Conservation (phyloP, 2,329 filamentous ascomycete species). For the Paramyrothecium sp. region DNA sequence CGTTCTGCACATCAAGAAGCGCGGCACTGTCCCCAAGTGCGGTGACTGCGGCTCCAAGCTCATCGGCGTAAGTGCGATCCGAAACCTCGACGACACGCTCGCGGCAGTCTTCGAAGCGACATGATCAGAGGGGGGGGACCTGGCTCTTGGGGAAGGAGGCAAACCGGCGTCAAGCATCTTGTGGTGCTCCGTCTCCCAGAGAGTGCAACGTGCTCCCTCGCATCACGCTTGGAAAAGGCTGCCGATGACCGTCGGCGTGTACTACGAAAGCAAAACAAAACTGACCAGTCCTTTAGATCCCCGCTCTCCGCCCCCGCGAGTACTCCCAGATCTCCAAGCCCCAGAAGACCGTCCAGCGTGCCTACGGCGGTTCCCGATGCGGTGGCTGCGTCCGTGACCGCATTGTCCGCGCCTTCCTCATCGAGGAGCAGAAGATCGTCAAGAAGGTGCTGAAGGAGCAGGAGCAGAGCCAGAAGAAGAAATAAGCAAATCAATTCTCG, state of each 20-base stretch:
- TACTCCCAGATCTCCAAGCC: constrained; percentile 96
- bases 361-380: constrained; percentile 98
- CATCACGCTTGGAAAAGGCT: not conserved
- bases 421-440: constrained; percentile 99
- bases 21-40: constrained; percentile 96
- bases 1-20: constrained; percentile 99
- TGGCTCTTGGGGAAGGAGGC: not conserved
- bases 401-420: constrained; percentile 96
- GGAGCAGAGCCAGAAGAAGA: constrained; percentile 70
- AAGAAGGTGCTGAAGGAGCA: constrained; percentile 99
- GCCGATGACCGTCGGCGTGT: not conserved
- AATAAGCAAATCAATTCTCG: constrained; percentile 50
- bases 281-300: constrained; percentile 58
- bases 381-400: constrained; percentile 98
- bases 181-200: not conserved
- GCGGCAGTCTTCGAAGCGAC: not conserved
- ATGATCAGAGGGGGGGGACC: not conserved
- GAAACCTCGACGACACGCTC: constrained; percentile 11
- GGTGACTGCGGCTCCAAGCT: constrained; percentile 99
- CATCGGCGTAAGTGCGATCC: constrained; percentile 77
- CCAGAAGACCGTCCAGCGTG: constrained; percentile 98
- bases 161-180: not conserved
- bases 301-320: constrained; percentile 96
- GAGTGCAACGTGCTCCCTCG: no score
- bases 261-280: constrained; percentile 1